Percentiles rank a stretch among this genome's conserved stretches.
These are phyloP conservation scores for Apiospora sp. DNA, from an alignment of 2,329 filamentous ascomycete species.

Conservation along the genomic window DNA sequence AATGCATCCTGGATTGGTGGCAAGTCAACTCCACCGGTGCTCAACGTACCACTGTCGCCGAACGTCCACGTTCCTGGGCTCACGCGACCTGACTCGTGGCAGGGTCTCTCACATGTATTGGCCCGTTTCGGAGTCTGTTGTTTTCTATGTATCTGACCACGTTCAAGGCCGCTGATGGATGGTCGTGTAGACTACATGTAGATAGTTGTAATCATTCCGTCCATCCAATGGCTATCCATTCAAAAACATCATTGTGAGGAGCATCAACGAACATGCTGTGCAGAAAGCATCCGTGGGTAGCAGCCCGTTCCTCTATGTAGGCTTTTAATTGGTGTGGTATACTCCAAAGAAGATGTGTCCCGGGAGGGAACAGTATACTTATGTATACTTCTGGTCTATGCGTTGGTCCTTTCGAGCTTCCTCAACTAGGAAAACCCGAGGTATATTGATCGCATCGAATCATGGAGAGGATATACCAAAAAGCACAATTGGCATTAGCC, in stretches of 20 bases:
- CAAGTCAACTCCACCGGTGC: background rate
- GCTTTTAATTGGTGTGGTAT: background rate
- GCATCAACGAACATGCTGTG: background rate
- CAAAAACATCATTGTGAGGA: background rate
- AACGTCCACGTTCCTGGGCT: conserved; percentile 10
- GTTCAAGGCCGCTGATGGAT: background rate
- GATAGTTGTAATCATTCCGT: background rate
- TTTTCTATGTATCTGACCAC: background rate
- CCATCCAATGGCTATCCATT: background rate
- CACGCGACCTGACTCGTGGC: conserved; percentile 18
- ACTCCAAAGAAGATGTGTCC: background rate
- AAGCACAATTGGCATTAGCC: background rate
- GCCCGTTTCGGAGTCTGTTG: background rate
- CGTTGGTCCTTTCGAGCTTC: background rate
- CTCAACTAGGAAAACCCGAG: background rate
- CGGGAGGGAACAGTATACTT: background rate
- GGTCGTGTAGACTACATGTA: background rate
- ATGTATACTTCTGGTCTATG: background rate
- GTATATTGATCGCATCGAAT: too few species aligned
- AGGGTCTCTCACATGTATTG: conserved; percentile 4
- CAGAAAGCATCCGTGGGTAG: background rate
- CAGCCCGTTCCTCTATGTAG: background rate
- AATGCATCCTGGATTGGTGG: background rate
- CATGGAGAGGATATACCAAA: background rate
- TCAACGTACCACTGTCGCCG: background rate